Base-by-base conservation (phyloP, 208 protist species). In the Acanthamoeba royreba region DNA sequence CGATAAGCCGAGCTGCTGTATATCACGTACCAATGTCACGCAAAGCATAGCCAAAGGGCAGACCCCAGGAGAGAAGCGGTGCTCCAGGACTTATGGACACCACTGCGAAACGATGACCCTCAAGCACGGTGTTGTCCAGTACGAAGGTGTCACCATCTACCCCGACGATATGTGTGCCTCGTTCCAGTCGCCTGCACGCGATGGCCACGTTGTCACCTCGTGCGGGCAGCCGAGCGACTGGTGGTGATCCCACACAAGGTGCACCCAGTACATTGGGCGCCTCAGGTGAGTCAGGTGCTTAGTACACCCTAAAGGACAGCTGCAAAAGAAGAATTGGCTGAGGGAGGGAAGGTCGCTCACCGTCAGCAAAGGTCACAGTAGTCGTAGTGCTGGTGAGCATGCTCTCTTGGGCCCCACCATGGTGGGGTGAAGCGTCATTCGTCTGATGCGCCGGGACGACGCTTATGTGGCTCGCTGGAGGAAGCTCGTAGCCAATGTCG, bases 81-180 rank as follows among this genome's bases (percentile, higher is more conserved):
- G 43, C 66, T 9, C 94, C 94, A 4, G 28, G 3, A 0, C 25
- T 35, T 19, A 96, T 92, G 40, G 40, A 58, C 43, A 11, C 5
- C 22, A 89, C n/a, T 25, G 93, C 89, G 45, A 96, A 95, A 35
- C 94, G 61, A 47, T 96, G 94, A 13, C 94, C 94, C 49, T 96
- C 94, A 9, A 95, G 63, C 1, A 96, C 90, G 2, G 86, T 94
- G 74, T 43, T 38, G 47, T 93, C 45, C 33, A 74, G n/a, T 28
- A 89, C 72, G 2, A 52, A 45, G 15, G 43, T 52, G 4, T 25
- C 35, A n/a, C 19, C 63, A 13, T 33, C 28, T 15, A 28, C 15
- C 25, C 19, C 22, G 4, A 43, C 43, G 0, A 83, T n/a, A 1
- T 17, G 42, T 0, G 72, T 83, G 72, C 72, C 72, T 47, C 72